Evolutionary conservation across 1,284 basidiomycete genomes (phyloP), one percentile per base, ranked within the genome.

Genomic region (Irpex sp.): DNA sequence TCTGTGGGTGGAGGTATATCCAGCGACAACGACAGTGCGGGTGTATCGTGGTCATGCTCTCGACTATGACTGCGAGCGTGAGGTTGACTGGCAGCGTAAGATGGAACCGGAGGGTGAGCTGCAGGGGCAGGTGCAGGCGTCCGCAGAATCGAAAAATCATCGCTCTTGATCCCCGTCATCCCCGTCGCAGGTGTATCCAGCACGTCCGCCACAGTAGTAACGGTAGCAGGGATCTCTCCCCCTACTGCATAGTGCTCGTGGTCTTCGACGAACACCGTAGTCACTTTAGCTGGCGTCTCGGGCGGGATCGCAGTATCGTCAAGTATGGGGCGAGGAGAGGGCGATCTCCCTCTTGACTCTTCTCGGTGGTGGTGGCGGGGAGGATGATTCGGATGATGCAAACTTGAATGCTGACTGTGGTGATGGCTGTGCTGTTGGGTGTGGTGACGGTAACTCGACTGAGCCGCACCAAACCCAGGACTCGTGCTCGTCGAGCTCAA

Each of bases 401-500:
- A n/a, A n/a, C n/a, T 26, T 4, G 26, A 26, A 26, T 26, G 26
- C 26, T 26, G 26, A 26, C 1, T 26, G 26, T 26, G 26, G 26
- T 26, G 26, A 26, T 26, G 26, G 26, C 2, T 26, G 26, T 26
- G 26, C 26, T 26, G 26, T 26, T 26, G 26, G 26, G 26, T 26
- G 26, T 26, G 31, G 31, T 31, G 31, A 3, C 4, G 31, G 31
- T 31, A 31, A 31, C 26, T 26, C 26, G 26, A 26, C 26, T 31
- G 31, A 31, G 31, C 31, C 31, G 31, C 4, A 31, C 3, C 31
- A 4, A 46, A 15, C 13, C 39, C 39, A 9, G 36, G 47, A 67
- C 68, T 71, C 5, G 60, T 63, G 63, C 71, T 72, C 64, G 66
- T 70, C 54, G 66, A 57, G 61, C 70, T 74, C 50, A 72, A 58